These are phyloP conservation scores for Talaromyces funiculosus DNA, from an alignment of 2,329 filamentous ascomycete genomes.

Conservation along the genomic window DNA sequence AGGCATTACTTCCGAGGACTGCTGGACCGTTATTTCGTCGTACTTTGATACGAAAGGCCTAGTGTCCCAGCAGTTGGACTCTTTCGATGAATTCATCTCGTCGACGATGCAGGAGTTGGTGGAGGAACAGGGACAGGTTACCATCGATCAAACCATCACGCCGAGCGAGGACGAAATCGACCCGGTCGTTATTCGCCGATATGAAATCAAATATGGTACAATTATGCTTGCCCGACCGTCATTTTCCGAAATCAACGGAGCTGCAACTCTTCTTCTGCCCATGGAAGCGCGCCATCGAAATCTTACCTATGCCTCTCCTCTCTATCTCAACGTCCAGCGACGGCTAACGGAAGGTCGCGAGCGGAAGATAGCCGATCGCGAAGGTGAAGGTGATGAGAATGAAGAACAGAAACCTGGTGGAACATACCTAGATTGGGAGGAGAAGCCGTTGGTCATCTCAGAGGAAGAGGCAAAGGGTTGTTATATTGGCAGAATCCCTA, in stretches of 20 bases:
- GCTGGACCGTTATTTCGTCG: constrained; percentile 94
- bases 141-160: constrained; percentile 87
- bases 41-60: constrained; percentile 96
- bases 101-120: constrained; percentile 93
- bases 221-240: constrained; percentile 85
- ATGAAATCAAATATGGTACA: constrained; percentile 90
- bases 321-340: constrained; percentile 84
- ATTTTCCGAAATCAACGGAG: constrained; percentile 88
- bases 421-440: constrained; percentile 45
- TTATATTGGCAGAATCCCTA: constrained; percentile 90
- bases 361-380: constrained; percentile 64
- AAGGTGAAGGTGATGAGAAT: constrained; percentile 50
- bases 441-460: constrained; percentile 47
- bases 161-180: constrained; percentile 65
- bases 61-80: constrained; percentile 95
- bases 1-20: constrained; percentile 90
- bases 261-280: constrained; percentile 76
- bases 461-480: constrained; percentile 59
- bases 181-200: constrained; percentile 79
- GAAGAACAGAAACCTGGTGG: constrained; percentile 43
- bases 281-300: constrained; percentile 96
- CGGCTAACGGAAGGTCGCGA: constrained; percentile 79
- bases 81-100: constrained; percentile 93
- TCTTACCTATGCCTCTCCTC: constrained; percentile 85
- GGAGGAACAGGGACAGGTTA: constrained; percentile 82